Base-by-base conservation (phyloP, 1,284 basidiomycete species). In the Porodaedalea pini region DNA sequence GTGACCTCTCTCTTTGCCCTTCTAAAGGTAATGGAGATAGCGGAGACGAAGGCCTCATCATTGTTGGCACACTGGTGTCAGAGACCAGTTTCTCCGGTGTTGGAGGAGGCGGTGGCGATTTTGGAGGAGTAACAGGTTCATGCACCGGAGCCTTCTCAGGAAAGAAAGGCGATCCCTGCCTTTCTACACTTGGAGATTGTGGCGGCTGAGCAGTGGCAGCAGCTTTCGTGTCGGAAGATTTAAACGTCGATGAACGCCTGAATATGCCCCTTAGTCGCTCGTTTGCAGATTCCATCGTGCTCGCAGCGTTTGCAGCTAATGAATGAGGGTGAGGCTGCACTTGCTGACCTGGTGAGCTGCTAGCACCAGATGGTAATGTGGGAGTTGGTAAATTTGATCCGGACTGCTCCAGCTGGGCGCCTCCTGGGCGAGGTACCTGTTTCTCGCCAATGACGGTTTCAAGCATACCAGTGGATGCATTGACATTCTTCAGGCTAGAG, bases 401-500 rank as follows among this genome's bases (percentile, higher is more conserved):
- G 25, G 43, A 37, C 29, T 34, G 44, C 11, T 32, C 41, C 19
- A 40, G 11, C 19, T 54, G 51, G 5, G 32, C 56, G 51, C 71
- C 71, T 44, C 76, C 71, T 11, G 23, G 19, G 5, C 23, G 49
- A 17, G 27, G 31, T 57, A 85, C 64, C 17, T 71, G 66, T 68
- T 93, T 92, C 69, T 94, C 91, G 48, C 80, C 75, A 54, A 94
- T 84, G 50, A 94, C 81, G 7, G 83, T 90, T 69, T 92, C 88
- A 10, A 95, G 80, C 81, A 91, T 90, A 15, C 78, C 78, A 10
- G 86, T 85, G 0, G 86, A 85, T 0, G 80, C 78, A 2, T 80
- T 78, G 40, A 86, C 81, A 61, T 82, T 85, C 74, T 80, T 88
- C 8, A 95, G 78, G 2, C 76, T 79, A 2, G 85, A 81, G 21